These are phyloP conservation scores for Nepenthes mirabilis DNA, from an alignment of 148 eudicot species.

Conservation along the genomic window DNA sequence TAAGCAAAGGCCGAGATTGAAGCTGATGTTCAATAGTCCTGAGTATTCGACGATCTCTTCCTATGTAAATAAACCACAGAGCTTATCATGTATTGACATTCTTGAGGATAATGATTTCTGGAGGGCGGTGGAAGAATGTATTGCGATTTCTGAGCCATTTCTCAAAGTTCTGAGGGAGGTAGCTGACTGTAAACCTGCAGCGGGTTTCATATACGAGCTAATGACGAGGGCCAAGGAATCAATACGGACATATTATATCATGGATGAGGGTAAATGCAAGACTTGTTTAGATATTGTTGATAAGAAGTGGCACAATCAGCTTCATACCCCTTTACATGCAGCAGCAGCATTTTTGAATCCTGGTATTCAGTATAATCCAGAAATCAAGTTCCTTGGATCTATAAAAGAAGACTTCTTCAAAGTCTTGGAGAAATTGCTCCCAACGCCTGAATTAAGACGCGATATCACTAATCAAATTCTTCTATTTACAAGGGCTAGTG, in stretches of 20 bases:
- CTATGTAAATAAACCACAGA: slow-evolving; percentile 57
- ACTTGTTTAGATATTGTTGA: slow-evolving; percentile 80
- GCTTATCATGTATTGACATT: slow-evolving; percentile 45
- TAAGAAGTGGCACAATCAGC: slow-evolving; percentile 68
- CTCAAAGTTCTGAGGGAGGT: slow-evolving; percentile 83
- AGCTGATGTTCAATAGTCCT: slow-evolving; percentile 74
- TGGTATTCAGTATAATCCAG: slow-evolving; percentile 84
- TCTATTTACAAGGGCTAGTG: slow-evolving; percentile 59
- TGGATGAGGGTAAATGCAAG: slow-evolving; percentile 94
- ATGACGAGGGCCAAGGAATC: slow-evolving; percentile 94
- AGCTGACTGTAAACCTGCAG: slow-evolving; percentile 70
- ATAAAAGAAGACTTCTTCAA: slow-evolving; percentile 76
- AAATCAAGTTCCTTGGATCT: slow-evolving; percentile 62
- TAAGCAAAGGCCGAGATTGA: slow-evolving; percentile 69
- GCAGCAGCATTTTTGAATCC: slow-evolving; percentile 97
- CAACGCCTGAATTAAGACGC: slow-evolving; percentile 75
- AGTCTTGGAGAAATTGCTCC: slow-evolving; percentile 82
- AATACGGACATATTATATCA: slow-evolving; percentile 80
- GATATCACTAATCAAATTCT: slow-evolving; percentile 81
- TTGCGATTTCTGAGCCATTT: slow-evolving; percentile 88
- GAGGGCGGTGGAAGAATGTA: slow-evolving; percentile 77
- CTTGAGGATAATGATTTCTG: slow-evolving; percentile 84
- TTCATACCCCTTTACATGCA: slow-evolving; percentile 83
- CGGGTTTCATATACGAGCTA: slow-evolving; percentile 72
- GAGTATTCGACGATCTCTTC: slow-evolving; percentile 46